Conservation (phyloP, 1,284 basidiomycete species). For the Exobasidium cylindrosporum region DNA sequence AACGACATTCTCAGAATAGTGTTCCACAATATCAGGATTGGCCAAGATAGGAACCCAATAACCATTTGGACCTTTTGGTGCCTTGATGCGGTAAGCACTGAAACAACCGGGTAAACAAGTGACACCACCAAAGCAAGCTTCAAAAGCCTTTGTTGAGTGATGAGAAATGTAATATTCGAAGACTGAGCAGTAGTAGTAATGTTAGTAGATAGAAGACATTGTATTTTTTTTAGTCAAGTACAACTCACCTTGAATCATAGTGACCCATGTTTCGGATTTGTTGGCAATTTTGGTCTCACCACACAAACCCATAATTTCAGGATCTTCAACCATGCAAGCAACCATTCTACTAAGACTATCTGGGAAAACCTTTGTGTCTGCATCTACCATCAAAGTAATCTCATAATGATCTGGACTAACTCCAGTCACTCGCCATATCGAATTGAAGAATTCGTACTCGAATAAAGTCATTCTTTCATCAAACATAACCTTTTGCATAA, state of each 20-base stretch:
- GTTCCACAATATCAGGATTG: constrained; percentile 58
- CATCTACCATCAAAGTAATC: constrained; percentile 58
- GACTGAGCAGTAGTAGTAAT: constrained; percentile 50
- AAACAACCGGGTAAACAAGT: constrained; percentile 59
- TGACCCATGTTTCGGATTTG: constrained; percentile 59
- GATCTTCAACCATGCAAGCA: constrained; percentile 59
- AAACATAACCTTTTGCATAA: constrained; percentile 60
- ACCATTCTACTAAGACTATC: constrained; percentile 58
- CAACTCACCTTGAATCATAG: constrained; percentile 57
- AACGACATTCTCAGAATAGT: constrained; percentile 60
- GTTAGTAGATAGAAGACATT: constrained; percentile 1
- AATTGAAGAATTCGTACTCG: constrained; percentile 60
- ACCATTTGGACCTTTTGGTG: constrained; percentile 58
- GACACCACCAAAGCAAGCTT: constrained; percentile 58
- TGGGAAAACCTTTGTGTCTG: constrained; percentile 59
- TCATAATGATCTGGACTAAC: constrained; percentile 58
- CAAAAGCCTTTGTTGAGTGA: constrained; percentile 70
- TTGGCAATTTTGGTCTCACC: constrained; percentile 60
- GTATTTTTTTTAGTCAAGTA: too few relatives aligned
- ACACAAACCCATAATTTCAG: constrained; percentile 60
- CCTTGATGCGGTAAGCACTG: constrained; percentile 59
- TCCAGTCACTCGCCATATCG: constrained; percentile 58
- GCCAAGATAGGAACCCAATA: constrained; percentile 59
- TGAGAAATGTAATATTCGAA: constrained; percentile 99
- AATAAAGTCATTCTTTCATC: constrained; percentile 59